Evolutionary conservation across 331 rosid species (phyloP).

Genomic region (Pyrus hybrid): DNA sequence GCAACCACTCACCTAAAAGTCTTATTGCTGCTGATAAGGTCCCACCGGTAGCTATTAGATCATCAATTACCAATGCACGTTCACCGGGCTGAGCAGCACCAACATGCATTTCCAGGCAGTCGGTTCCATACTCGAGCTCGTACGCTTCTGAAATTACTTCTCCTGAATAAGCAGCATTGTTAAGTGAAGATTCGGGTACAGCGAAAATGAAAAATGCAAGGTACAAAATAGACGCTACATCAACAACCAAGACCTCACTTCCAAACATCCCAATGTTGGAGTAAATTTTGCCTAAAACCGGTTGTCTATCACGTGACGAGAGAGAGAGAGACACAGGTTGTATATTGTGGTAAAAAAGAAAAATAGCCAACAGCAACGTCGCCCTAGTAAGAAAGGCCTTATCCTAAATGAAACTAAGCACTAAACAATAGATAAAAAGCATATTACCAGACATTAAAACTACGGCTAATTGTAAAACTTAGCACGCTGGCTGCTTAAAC

Average conservation of each 20-base stretch:
- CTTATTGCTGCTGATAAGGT: slow-evolving; percentile 82
- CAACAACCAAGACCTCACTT: background rate
- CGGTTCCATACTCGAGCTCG: slow-evolving; percentile 81
- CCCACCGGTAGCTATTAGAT: slow-evolving; percentile 95
- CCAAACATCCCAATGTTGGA: background rate
- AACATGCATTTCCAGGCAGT: slow-evolving; percentile 83
- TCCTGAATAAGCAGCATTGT: slow-evolving; percentile 34
- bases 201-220: background rate
- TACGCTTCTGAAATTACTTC: slow-evolving; percentile 76
- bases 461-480: too few relatives aligned
- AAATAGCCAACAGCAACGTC: background rate
- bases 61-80: slow-evolving; percentile 82
- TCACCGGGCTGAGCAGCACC: slow-evolving; percentile 79
- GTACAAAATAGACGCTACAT: background rate
- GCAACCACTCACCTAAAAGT: slow-evolving; percentile 56
- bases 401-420: background rate
- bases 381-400: background rate
- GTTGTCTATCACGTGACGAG: background rate
- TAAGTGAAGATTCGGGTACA: background rate
- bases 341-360: background rate
- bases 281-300: background rate
- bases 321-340: background rate
- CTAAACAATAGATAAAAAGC: background rate
- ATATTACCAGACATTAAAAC: too few relatives aligned
- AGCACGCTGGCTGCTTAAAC: too few relatives aligned